Evolutionary conservation across 2,329 filamentous ascomycete genomes (phyloP).

Genomic region (Orbilia javanica): DNA sequence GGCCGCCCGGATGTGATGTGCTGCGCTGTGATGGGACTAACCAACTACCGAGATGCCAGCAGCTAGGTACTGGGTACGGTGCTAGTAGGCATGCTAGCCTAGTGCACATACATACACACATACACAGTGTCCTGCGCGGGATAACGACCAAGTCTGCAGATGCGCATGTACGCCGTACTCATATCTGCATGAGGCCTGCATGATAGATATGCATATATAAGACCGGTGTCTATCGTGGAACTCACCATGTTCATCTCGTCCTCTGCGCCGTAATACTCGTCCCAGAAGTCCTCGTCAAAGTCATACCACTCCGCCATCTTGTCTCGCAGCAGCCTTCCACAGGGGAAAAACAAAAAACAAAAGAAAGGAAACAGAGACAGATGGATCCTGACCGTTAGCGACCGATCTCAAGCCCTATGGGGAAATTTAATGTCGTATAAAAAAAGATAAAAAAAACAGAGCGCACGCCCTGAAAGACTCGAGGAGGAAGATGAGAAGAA

Average conservation of each 20-base stretch:
- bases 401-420: background rate
- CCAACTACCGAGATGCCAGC: background rate
- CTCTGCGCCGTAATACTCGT: slow-evolving; percentile 47
- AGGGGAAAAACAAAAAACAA: background rate
- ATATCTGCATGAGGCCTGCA: background rate
- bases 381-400: background rate
- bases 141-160: no score
- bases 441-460: background rate
- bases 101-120: no score
- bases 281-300: slow-evolving; percentile 55
- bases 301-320: slow-evolving; percentile 53
- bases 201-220: background rate
- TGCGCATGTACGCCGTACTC: background rate
- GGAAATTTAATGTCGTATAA: background rate
- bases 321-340: background rate
- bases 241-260: slow-evolving; percentile 53
- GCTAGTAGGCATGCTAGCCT: no score
- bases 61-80: no score
- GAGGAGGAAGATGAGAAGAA: background rate
- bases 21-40: no score
- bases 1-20: background rate
- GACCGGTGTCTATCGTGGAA: no score
- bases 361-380: background rate
- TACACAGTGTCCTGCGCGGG: background rate
- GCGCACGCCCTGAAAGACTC: no score